phyloP scores from a whole-genome alignment of 139 green algal species.

The Nannochloris sp. region DNA sequence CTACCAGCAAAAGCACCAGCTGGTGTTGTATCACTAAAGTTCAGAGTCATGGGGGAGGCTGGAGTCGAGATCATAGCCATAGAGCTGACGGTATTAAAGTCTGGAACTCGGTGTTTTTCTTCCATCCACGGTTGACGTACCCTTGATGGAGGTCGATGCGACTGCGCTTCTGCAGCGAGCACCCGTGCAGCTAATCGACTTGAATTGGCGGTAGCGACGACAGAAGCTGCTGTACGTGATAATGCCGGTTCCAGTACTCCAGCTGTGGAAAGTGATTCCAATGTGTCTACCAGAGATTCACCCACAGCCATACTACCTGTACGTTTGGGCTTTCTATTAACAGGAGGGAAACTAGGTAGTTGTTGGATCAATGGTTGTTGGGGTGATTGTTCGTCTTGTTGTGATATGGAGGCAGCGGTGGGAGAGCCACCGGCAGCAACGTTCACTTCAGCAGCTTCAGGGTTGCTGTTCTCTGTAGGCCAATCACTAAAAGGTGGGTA shows the following conservation, averaged over 20 bases:
- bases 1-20: no score
- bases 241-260: not conserved
- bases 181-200: not conserved
- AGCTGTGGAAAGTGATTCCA: not conserved
- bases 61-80: no score
- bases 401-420: not conserved
- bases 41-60: no score
- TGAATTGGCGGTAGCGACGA: not conserved
- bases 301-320: not conserved
- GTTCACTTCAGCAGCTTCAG: not conserved
- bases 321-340: not conserved
- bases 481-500: slow-evolving; percentile 15
- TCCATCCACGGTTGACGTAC: no score
- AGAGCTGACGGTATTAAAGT: no score
- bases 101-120: no score
- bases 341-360: not conserved
- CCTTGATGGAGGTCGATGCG: not conserved
- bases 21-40: no score
- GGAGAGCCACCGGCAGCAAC: not conserved
- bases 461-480: not conserved
- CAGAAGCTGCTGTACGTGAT: not conserved
- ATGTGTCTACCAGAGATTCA: not conserved
- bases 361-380: not conserved
- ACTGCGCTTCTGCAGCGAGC: not conserved
- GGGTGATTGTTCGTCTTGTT: not conserved